Base-by-base conservation (phyloP, 257 asterid genomes). In the Forsythia viridissima region DNA sequence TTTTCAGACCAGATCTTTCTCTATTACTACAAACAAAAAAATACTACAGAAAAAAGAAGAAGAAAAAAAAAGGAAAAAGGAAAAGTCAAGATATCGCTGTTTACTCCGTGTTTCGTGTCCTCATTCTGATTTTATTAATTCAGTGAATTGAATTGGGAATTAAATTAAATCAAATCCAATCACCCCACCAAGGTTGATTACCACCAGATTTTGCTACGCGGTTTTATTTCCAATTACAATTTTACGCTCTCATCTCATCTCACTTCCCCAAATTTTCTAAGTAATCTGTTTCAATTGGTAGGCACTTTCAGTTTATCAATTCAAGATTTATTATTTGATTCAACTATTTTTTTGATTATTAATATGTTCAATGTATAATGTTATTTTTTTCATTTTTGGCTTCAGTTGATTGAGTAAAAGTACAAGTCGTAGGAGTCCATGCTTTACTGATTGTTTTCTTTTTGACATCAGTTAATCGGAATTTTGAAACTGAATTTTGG, bases 21-120 rank as follows among this genome's bases (percentile, higher is more conserved):
- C 37, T 18, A 11, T 16, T 30, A 30, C 13, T 63, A 5, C 16
- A 1, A 8, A n/a, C 7, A n/a, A 36, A 5, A 6, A 70, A 34
- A 43, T 30, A 30, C 34, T 30, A 30, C 34, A 30, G 34, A 30
- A 30, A 30, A 30, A 30, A 30, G 34, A 30, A 15, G 6, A 8
- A 10, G 4, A 48, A 44, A 72, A 57, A 24, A 70, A 34, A 43
- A 63, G 16, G 44, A 1, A 13, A 52, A 55, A 55, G 4, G 59
- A 67, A 84, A 84, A 84, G 87, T 82, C 88, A 82, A 82, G 82
- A 76, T 75, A 82, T 82, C 79, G 80, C 85, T 83, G 87, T 78
- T 80, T 84, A 82, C 82, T 79, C 84, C 88, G 88, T 87, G 88
- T 85, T 76, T 51, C 80, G 86, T 82, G 82, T 84, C 84, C 74